Conservation (phyloP, 2,329 filamentous ascomycete genomes). For the Cercospora beticola region DNA sequence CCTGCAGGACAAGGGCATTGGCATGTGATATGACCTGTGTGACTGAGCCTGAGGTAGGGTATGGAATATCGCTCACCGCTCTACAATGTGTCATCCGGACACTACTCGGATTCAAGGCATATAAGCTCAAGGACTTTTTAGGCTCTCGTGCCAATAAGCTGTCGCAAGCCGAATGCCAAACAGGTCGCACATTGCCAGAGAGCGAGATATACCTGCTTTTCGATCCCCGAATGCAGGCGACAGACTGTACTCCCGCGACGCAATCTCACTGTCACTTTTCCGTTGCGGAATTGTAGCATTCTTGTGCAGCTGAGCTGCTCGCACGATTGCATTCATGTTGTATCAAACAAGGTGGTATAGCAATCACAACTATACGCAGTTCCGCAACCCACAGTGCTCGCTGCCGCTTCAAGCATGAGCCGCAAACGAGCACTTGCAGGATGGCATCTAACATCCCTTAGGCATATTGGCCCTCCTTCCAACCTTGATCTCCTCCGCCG, state of each 20-base stretch:
- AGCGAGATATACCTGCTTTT: too few species aligned
- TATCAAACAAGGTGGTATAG: neutral
- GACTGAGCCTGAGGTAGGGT: neutral
- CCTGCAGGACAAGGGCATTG: neutral
- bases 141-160: too few species aligned
- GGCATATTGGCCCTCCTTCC: neutral
- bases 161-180: too few species aligned
- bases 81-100: too few species aligned
- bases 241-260: too few species aligned
- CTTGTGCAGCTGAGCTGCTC: neutral
- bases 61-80: neutral
- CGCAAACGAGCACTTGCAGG: neutral
- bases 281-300: too few species aligned
- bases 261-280: too few species aligned
- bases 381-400: neutral
- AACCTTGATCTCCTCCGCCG: neutral
- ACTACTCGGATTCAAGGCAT: too few species aligned
- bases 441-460: neutral
- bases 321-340: neutral
- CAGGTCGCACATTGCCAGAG: too few species aligned
- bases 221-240: too few species aligned
- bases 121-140: too few species aligned
- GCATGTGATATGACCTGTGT: neutral
- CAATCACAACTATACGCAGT: neutral
- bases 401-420: neutral